Conservation (phyloP, 305 asterid genomes). For the Fraxinus paxiana region DNA sequence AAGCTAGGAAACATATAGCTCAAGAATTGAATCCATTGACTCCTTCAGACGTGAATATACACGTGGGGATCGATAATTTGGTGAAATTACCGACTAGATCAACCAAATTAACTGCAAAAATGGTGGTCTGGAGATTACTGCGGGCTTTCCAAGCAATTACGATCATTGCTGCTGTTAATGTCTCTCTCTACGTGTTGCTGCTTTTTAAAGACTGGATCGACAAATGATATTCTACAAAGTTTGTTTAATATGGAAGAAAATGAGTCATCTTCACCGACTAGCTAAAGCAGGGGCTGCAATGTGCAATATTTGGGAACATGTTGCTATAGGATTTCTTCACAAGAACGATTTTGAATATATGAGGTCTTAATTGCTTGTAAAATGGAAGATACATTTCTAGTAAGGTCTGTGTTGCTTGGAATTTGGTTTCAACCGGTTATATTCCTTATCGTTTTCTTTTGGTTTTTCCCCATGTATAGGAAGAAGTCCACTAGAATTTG, state of each 20-base stretch:
- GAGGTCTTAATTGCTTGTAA: neutral
- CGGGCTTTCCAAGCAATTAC: conserved; percentile 45
- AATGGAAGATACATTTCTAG: neutral
- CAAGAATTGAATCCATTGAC: conserved; percentile 32
- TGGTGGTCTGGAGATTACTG: conserved; percentile 58
- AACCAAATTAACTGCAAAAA: conserved; percentile 44
- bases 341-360: neutral
- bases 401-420: neutral
- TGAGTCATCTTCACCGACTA: neutral
- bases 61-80: conserved; percentile 36
- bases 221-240: conserved; percentile 33
- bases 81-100: conserved; percentile 33
- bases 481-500: no score
- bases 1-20: conserved; percentile 48
- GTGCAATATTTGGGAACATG: neutral
- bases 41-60: conserved; percentile 28
- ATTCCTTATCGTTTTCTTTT: neutral
- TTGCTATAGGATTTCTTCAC: neutral
- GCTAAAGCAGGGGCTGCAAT: neutral
- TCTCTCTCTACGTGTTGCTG: conserved; percentile 76
- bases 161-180: conserved; percentile 62
- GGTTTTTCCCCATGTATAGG: no score
- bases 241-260: neutral
- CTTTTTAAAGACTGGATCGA: conserved; percentile 94
- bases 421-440: neutral